A percentile compares a stretch with the other conserved stretches of the same genome.
Conservation (phyloP, 805 yeast species). For the Cyberlindnera meyerae region DNA sequence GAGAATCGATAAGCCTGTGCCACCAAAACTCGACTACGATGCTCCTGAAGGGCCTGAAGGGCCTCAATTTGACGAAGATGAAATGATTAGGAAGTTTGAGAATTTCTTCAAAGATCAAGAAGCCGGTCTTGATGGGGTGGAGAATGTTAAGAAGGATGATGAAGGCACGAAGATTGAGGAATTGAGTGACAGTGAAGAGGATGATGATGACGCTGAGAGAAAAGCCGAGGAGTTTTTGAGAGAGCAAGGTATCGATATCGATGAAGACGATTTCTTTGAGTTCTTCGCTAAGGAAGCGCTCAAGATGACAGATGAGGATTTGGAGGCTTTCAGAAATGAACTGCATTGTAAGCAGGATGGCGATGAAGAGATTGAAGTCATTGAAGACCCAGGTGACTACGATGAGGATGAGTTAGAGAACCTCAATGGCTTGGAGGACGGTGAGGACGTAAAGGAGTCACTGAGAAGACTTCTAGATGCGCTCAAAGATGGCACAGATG, state of each 20-base stretch:
- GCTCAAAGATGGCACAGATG: constrained; percentile 28
- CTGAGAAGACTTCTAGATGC: constrained; percentile 26
- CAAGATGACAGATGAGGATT: constrained; percentile 40
- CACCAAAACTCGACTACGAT: constrained; percentile 16
- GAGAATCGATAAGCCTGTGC: constrained; percentile 9
- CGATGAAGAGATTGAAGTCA: constrained; percentile 9
- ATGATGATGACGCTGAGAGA: constrained; percentile 22
- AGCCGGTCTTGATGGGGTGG: constrained; percentile 23
- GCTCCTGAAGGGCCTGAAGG: constrained; percentile 1
- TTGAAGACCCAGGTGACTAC: constrained; percentile 16
- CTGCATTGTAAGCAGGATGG: no score
- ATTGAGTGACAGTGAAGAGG: constrained; percentile 4
- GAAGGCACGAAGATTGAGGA: constrained; percentile 6
- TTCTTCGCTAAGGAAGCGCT: constrained; percentile 53
- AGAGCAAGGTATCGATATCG: constrained; percentile 40
- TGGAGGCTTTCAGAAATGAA: constrained; percentile 34
- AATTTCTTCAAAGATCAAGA: constrained; percentile 23
- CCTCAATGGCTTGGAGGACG: background rate
- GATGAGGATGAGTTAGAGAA: constrained; percentile 5
- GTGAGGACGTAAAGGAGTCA: constrained; percentile 8
- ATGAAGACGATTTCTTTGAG: constrained; percentile 69
- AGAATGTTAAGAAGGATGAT: constrained; percentile 6
- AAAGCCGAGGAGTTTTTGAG: constrained; percentile 27
- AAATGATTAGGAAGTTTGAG: constrained; percentile 23
- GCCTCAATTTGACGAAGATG: constrained; percentile 18